These are phyloP conservation scores for Colletotrichum spaethianum DNA, from an alignment of 2,329 filamentous ascomycete species.

Conservation along the genomic window DNA sequence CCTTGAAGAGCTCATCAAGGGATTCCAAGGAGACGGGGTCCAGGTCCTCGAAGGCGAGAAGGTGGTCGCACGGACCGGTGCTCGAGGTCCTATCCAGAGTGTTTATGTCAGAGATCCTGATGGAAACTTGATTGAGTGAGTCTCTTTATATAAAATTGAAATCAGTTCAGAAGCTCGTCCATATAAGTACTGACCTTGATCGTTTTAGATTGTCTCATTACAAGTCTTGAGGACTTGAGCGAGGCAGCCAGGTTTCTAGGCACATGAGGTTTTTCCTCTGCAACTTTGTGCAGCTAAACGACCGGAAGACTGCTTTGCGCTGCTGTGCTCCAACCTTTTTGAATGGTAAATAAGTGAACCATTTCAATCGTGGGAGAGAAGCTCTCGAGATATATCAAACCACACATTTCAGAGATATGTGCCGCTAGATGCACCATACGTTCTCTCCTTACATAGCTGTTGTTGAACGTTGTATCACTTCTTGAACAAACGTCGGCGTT, in stretches of 20 bases:
- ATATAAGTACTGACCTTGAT: background rate
- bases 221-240: background rate
- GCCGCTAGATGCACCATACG: too few relatives aligned
- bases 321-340: background rate
- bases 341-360: background rate
- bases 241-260: background rate
- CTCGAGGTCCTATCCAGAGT: slow-evolving; percentile 67
- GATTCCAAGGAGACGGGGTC: slow-evolving; percentile 59
- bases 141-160: slow-evolving; percentile 38
- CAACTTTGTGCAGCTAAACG: background rate
- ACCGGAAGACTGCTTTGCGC: background rate
- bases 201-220: slow-evolving; percentile 20
- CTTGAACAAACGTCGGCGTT: too few relatives aligned
- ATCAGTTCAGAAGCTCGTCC: too few relatives aligned
- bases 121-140: slow-evolving; percentile 74
- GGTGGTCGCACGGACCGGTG: slow-evolving; percentile 69
- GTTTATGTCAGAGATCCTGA: slow-evolving; percentile 74
- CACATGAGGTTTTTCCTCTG: background rate
- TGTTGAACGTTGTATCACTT: too few relatives aligned
- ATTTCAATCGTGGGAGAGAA: too few relatives aligned
- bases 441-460: too few relatives aligned
- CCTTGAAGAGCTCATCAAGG: slow-evolving; percentile 61
- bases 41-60: slow-evolving; percentile 65
- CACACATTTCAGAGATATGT: too few relatives aligned
- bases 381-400: too few relatives aligned